Base-by-base conservation (phyloP, 176 grass and related monocot genomes). In the Phyllostachys edulis region DNA sequence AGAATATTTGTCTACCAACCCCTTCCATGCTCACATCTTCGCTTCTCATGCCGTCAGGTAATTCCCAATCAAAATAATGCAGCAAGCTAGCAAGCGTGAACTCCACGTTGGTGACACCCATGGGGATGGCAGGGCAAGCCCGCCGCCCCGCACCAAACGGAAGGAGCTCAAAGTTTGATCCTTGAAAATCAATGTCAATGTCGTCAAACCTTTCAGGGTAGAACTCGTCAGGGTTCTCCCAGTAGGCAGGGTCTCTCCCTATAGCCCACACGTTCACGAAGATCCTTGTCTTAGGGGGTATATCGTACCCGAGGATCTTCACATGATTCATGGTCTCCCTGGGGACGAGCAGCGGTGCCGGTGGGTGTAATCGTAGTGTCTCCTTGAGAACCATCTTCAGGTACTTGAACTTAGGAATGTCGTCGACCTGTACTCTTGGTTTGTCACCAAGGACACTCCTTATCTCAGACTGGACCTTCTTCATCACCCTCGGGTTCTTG, bases 61-160 rank as follows among this genome's bases (percentile, higher is more conserved):
- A 64, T 17, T 36, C 47, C 81, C 87, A 88, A 29, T 84, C 57
- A 13, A 88, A 80, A 17, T 32, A 84, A 34, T 88, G 62, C 24
- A 88, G 36, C 67, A 88, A 63, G 17, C 61, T 88, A 4, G 67
- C 75, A 16, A 84, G 80, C 24, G 37, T 75, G 36, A 87, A 73
- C 62, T 77, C 85, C 63, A 82, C 80, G 15, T 45, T 77, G 7
- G 50, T 67, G 13, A 49, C 2, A 5, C 61, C 79, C 82, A 84
- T 84, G 14, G 71, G 17, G 18, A 82, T 73, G 0, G 68, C 87
- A 0, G 90, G 87, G 21, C 90, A 92, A 8, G 73, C 75, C 40
- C 90, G 61, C 9, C 87, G 79, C 1, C 83, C 90, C 2, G 83
- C 79, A 1, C 90, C 74, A 14, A 89, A 89, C 0, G 87, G 90